These are phyloP conservation scores for Ustilago cynodontis DNA, from an alignment of 1,284 basidiomycete species.

Conservation along the genomic window DNA sequence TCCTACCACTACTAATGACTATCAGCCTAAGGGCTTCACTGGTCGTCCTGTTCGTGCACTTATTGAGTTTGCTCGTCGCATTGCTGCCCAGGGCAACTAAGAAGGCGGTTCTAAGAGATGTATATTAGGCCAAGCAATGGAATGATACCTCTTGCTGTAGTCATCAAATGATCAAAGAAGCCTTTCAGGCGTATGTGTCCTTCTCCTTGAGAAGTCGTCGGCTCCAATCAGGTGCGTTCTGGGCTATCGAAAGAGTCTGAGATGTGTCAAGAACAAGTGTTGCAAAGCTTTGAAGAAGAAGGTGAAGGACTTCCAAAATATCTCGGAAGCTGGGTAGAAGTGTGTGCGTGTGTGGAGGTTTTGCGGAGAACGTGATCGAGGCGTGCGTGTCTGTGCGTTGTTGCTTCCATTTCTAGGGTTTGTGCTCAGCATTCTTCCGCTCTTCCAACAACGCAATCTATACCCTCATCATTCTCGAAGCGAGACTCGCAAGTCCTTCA, in stretches of 20 bases:
- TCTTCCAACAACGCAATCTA: background rate
- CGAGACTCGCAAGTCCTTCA: background rate
- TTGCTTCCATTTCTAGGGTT: conserved; percentile 1
- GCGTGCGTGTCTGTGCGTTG: conserved; percentile 38
- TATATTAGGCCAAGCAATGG: conserved; percentile 9
- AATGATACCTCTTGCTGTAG: background rate
- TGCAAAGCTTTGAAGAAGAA: conserved; percentile 1
- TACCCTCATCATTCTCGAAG: background rate
- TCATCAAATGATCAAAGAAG: too few species aligned
- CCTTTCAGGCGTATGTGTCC: too few species aligned
- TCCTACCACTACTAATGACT: conserved; percentile 73
- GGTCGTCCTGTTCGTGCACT: conserved; percentile 81
- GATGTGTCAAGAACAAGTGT: background rate
- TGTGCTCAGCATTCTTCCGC: conserved; percentile 2
- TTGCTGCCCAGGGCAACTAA: conserved; percentile 30
- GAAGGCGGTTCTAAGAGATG: background rate
- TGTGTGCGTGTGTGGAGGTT: conserved; percentile 32
- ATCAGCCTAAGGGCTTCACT: conserved; percentile 82
- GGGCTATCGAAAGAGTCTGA: background rate
- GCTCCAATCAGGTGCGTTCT: too few species aligned
- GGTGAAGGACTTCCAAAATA: background rate
- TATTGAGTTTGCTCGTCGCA: conserved; percentile 68
- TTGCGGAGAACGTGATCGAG: conserved; percentile 32
- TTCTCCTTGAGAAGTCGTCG: too few species aligned
- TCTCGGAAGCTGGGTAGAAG: conserved; percentile 26